Base-by-base conservation (phyloP, 441 rosid species). In the Eutrema salsugineum region DNA sequence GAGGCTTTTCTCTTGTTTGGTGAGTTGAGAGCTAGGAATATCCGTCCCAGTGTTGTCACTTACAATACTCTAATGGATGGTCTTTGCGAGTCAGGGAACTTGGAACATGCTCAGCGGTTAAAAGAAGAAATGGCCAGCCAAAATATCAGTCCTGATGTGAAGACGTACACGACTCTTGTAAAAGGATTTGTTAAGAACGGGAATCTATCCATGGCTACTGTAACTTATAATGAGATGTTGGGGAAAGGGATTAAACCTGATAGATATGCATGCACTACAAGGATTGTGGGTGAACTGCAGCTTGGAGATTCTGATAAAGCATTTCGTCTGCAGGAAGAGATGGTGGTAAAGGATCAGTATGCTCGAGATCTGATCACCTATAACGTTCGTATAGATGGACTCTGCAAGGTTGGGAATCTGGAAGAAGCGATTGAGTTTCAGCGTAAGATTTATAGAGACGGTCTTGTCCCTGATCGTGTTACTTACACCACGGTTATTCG, bases 31-130 rank as follows among this genome's bases (percentile, higher is more conserved):
- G 65, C 12, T 42, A 68, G 71, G 58, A 73, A 77, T 60, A 75
- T 88, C n/a, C 28, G 40, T 76, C 90, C 92, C 38, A 82, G 76
- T 56, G 20, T 78, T 28, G 74, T 86, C 50, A 91, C 96, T 1
- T 91, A 83, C 73, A 89, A 88, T 75, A 85, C 86, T 61, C 85
- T 89, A 50, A 80, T 91, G 8, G 81, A 86, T 73, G 92, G 97
- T 56, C 75, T 85, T 72, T 89, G 96, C 81, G 79, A 87, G 83
- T 17, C 73, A 14, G 88, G 89, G 63, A 71, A 87, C 72, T 48
- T 88, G 49, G 84, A 78, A 69, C 62, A 51, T 75, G 92, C 94
- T 43, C 81, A 28, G 66, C 72, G 63, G 80, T 84, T 91, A 38
- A 88, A 91, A 81, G 85, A 83, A 67, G 85, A 76, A 38, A 91